Evolutionary conservation across 202 grass and related monocot genomes (phyloP).

Genomic region (Zoysia matrella): DNA sequence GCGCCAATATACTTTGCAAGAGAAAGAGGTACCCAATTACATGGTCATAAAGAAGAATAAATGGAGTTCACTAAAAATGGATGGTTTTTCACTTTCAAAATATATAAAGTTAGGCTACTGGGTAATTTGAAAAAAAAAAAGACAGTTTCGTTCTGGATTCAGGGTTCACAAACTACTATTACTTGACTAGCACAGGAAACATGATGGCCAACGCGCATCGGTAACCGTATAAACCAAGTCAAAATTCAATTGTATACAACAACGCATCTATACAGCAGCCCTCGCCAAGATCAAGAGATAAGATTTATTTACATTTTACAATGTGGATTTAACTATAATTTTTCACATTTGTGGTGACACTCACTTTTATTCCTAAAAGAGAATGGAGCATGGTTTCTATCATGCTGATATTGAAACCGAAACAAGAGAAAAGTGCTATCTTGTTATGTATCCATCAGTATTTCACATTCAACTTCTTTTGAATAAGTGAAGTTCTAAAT

Average conservation of each 20-base stretch:
- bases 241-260: constrained; percentile 24
- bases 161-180: background rate
- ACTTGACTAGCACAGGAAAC: constrained; percentile 5
- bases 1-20: constrained; percentile 77
- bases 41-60: constrained; percentile 24
- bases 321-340: background rate
- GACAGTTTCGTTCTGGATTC: background rate
- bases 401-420: constrained; percentile 25
- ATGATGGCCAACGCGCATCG: background rate
- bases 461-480: constrained; percentile 3
- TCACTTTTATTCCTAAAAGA: constrained; percentile 16
- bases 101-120: constrained; percentile 15
- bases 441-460: constrained; percentile 1
- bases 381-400: constrained; percentile 12
- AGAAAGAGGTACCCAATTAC: constrained; percentile 76
- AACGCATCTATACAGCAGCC: background rate
- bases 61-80: background rate
- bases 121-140: constrained; percentile 1
- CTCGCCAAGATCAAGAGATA: background rate
- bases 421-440: constrained; percentile 16
- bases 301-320: constrained; percentile 23
- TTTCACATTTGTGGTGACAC: background rate
- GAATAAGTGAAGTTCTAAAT: constrained; percentile 3
- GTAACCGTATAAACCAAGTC: background rate
- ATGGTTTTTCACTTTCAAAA: constrained; percentile 13